Evolutionary conservation across 2,329 filamentous ascomycete species (phyloP).

Genomic region (Ophiosphaerella korrae): DNA sequence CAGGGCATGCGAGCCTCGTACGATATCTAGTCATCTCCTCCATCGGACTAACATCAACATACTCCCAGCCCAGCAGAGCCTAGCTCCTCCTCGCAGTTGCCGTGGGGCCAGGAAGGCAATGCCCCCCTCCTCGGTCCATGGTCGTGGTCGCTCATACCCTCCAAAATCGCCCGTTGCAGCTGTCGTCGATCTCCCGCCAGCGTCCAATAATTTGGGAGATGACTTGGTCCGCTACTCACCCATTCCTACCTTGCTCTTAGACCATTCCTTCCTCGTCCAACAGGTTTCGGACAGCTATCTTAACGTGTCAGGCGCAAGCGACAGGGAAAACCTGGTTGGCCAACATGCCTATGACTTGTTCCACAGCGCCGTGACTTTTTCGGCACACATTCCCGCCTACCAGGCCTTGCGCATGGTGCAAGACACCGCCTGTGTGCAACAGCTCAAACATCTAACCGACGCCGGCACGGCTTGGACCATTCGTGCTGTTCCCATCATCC

Average conservation of each 20-base stretch:
- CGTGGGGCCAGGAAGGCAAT: constrained; percentile 11
- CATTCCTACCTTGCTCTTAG: constrained; percentile 39
- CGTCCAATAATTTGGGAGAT: constrained; percentile 11
- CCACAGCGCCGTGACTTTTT: constrained; percentile 38
- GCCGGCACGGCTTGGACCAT: constrained; percentile 40
- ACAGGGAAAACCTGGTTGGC: constrained; percentile 45
- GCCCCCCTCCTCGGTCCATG: constrained; percentile 12
- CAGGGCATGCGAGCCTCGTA: constrained; percentile 25
- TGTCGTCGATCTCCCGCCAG: constrained; percentile 20
- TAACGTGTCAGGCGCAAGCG: constrained; percentile 34
- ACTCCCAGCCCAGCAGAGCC: constrained; percentile 9
- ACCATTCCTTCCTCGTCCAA: constrained; percentile 59
- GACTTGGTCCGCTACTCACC: constrained; percentile 50
- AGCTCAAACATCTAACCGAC: constrained; percentile 39
- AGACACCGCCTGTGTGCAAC: constrained; percentile 41
- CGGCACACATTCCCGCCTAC: constrained; percentile 44
- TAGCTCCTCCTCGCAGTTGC: constrained; percentile 6
- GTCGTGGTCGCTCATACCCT: not conserved
- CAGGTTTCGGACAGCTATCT: constrained; percentile 54
- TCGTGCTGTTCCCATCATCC: constrained; percentile 52
- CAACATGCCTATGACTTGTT: constrained; percentile 49
- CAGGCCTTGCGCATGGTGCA: constrained; percentile 47
- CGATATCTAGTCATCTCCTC: constrained; percentile 16
- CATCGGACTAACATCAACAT: constrained; percentile 5
- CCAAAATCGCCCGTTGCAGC: constrained; percentile 13